Evolutionary conservation across 202 grass and related monocot species (phyloP), one percentile per base, ranked within the genome.

Genomic region (Sporobolus alterniflorus): DNA sequence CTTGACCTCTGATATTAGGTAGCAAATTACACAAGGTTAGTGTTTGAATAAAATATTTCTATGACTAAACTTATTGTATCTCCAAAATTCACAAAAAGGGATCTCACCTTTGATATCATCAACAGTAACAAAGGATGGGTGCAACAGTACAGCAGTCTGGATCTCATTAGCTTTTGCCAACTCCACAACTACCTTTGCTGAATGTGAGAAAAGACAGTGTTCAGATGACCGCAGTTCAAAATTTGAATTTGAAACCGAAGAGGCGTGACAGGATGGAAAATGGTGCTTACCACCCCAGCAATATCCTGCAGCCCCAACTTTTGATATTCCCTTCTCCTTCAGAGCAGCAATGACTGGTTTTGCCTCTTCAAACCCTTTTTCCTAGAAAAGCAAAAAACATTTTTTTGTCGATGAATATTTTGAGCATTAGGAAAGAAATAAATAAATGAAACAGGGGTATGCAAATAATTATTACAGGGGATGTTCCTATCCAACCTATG

Each of bases 281-380:
- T 6, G 54, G 46, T 24, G 41, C 89, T 79, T 83, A 97, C 94
- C 94, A 55, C 94, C 91, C 94, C 91, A 97, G 70, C 94, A 94
- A 90, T 91, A 97, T 6, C 94, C 94, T 64, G 79, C 87, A 90
- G 91, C 91, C 6, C 94, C 94, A 25, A 97, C 54, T 11, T 25
- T 67, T n/a, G 74, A 66, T 7, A 81, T 55, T 25, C 94, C 94
- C 87, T 91, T 91, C 15, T 82, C 82, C 69, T 89, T 97, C 36
- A 97, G 29, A 88, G 91, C 86, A 65, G 81, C 94, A 87, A 85
- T 63, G 30, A 64, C 25, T 55, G 46, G 76, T 78, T 92, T 92
- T 90, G 91, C 94, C 55, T 97, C 75, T 32, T 91, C 75, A 79
- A 78, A 91, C 62, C 87, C 36, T 60, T 82, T 67, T 88, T 69